Base-by-base conservation (phyloP, 306 rosid genomes). In the Castanopsis chinensis region DNA sequence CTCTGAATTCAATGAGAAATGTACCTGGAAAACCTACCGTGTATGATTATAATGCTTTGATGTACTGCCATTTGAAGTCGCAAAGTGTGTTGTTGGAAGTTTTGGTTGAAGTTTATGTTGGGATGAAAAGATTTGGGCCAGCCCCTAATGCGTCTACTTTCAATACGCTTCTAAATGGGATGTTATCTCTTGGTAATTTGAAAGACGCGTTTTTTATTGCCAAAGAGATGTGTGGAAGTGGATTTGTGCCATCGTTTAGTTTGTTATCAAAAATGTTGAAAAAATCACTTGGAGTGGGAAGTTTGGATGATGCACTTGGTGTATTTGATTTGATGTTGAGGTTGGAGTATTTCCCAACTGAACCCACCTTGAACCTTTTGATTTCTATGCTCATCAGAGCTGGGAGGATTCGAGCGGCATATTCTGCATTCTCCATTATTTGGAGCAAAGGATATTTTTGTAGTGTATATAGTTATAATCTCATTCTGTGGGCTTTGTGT, bases 41-140 rank as follows among this genome's bases (percentile, higher is more conserved):
- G 19, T 82, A 82, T 55, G 91, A 87, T 73, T 85, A 72, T 58
- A 87, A 87, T 64, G 79, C 85, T 80, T 67, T 80, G 80, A 78
- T 85, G 56, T 11, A 78, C 58, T 82, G 73, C 80, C 78, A 82
- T 78, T 45, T 85, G 56, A 80, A 61, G 65, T 85, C 87, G 25
- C 81, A n/a, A 30, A 85, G 69, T 78, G 84, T 53, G 14, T n/a
- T 37, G 30, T 15, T 74, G 51, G 81, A 82, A 43, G 72, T 74
- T 55, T 41, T 82, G 58, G 73, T 74, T 60, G 74, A 82, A 33
- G 76, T 87, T 17, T 87, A 85, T 81, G 27, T 2, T 25, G 85
- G 77, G 69, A 87, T 87, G 91, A 82, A 78, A 70, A 85, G 76
- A 27, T 80, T 71, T 6, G 87, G 91, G 54, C 87, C 85, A 5